Base-by-base conservation (phyloP, 164 flowering plant genomes). In the Annona cherimola region DNA sequence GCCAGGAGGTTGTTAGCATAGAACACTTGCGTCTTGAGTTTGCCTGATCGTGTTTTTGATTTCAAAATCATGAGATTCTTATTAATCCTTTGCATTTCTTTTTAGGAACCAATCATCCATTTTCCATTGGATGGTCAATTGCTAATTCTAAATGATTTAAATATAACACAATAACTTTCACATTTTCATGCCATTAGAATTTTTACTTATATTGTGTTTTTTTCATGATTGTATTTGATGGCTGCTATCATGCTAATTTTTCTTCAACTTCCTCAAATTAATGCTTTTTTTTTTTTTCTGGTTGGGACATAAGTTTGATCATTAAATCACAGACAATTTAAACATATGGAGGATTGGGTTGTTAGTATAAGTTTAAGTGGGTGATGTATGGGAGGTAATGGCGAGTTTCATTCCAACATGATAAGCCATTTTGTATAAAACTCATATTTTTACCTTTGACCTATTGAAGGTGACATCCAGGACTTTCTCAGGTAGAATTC, bases 1-100 rank as follows among this genome's bases (percentile, higher is more conserved):
- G 55, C 18, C 73, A 74, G 75, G 86, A 86, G 95, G 95, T 90
- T 71, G 76, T 62, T 54, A 39, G 72, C 42, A 39, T 41, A 8
- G 61, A 50, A 9, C 11, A 46, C 35, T 35, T 39, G 11, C 9
- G 69, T 50, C 14, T 16, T 16, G 3, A 3, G 11, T 11, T 50
- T 50, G 9, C 57, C 14, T 11, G 57, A 11, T 11, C 14, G 5
- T 8, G 9, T 50, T 50, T 9, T 12, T 50, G 57, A 50, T 9
- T 50, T 11, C 14, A 50, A 11, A 50, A 16, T 50, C 57, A 50
- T 11, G 14, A 50, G 57, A 50, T 50, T 50, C 57, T 12, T 9
- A 50, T 50, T 26, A 26, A 26, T 26, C 35, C 14, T 50, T 50
- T 50, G 14, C 14, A 2, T 7, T 50, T 50, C 14, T 3, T 50